These are phyloP conservation scores for Kwoniella bestiolae DNA, from an alignment of 768 basidiomycete genomes.

Conservation along the genomic window DNA sequence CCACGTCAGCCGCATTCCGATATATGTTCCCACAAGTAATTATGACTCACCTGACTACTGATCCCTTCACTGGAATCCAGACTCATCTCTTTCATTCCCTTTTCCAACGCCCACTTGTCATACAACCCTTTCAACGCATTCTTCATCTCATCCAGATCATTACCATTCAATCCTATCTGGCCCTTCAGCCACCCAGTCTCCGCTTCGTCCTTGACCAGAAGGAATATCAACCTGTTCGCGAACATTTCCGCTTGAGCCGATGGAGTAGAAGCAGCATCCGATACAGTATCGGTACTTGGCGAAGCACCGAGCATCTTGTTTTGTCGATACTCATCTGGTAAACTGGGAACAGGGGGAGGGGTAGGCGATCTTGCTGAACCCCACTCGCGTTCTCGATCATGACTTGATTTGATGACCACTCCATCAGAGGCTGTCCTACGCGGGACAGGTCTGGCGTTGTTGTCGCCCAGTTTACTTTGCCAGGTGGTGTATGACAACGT, in stretches of 20 bases:
- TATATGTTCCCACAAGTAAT: background rate
- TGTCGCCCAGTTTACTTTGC: background rate
- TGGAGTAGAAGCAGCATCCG: constrained; percentile 2
- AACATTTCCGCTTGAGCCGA: constrained; percentile 23
- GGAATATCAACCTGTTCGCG: constrained; percentile 22
- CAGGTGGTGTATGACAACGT: background rate
- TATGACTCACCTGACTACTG: constrained; percentile 7
- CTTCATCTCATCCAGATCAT: constrained; percentile 15
- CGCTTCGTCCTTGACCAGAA: constrained; percentile 15
- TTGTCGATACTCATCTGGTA: constrained; percentile 29
- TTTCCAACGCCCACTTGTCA: constrained; percentile 38
- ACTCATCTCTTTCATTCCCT: constrained; percentile 31
- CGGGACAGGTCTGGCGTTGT: constrained; percentile 21
- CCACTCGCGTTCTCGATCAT: constrained; percentile 16
- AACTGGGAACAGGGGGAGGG: constrained; percentile 38
- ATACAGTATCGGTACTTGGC: background rate
- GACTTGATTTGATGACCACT: constrained; percentile 9
- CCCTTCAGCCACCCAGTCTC: constrained; percentile 7
- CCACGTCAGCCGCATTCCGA: background rate
- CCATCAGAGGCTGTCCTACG: constrained; percentile 35
- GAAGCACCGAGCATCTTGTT: background rate
- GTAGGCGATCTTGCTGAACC: constrained; percentile 39
- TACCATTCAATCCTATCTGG: constrained; percentile 23
- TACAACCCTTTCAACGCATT: constrained; percentile 29
- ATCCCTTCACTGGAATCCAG: constrained; percentile 20